Base-by-base conservation (phyloP, 2,329 filamentous ascomycete species). In the Helicocarpus griseus region DNA sequence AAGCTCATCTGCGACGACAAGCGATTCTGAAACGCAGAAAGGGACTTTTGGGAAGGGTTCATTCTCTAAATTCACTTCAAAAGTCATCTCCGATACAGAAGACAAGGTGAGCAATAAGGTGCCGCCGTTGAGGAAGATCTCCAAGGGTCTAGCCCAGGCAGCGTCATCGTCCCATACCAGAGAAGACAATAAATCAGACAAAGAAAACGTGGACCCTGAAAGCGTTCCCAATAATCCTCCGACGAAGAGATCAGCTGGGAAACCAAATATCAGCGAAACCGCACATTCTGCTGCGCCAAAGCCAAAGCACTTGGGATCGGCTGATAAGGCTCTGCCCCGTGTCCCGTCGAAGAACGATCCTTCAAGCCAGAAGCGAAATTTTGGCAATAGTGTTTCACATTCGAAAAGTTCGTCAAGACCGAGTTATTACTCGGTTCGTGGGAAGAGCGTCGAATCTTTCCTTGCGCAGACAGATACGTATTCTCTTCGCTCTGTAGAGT, bases 401-500 rank as follows among this genome's bases (percentile, higher is more conserved):
- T 26, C 58, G 55, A 14, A 56, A 59, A 4, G 41, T 55, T 8
- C 56, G 51, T 55, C 63, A 28, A 56, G 53, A 43, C 49, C 59
- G 19, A 65, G 64, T 5, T 66, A 65, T 51, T 69, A 69, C 53
- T 56, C 66, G 5, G 53, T 71, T 13, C 65, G 62, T 28, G 69
- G 72, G 50, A 65, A 64, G 54, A 67, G 64, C 35, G 59, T 67
- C 35, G 69, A 72, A 36, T 69, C 70, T 2, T 68, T 66, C 36
- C 56, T 72, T 21, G 62, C 67, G 7, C 70, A 72, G 41, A 68
- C 69, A 1, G 71, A 74, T 56, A 60, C 71, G 4, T 73, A 69
- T 56, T 71, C 71, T 29, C 53, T 64, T 5, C 68, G 63, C 31
- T 61, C 67, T 33, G 52, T 57, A 26, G 65, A 68, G 22, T 59